Evolutionary conservation across 495 filamentous ascomycete genomes (phyloP).

Genomic region (Aspergillus nanangensis): DNA sequence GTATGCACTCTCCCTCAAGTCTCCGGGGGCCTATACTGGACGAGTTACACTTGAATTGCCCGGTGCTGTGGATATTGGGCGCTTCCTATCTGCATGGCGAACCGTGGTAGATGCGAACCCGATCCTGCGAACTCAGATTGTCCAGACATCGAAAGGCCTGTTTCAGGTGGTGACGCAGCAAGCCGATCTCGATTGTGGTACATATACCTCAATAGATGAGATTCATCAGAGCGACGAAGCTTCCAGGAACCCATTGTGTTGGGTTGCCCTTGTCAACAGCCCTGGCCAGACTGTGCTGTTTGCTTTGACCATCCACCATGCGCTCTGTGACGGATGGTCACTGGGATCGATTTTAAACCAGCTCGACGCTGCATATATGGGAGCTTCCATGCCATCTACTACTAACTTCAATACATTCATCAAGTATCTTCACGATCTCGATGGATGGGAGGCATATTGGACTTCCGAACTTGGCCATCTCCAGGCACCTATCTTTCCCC

Average conservation of each 20-base stretch:
- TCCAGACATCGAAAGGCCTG: constrained; percentile 35
- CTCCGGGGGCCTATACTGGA: constrained; percentile 35
- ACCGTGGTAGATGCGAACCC: constrained; percentile 17
- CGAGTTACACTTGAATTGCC: constrained; percentile 28
- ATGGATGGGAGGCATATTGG: constrained; percentile 18
- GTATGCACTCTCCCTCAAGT: constrained; percentile 36
- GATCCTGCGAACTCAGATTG: constrained; percentile 38
- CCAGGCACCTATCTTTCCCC: constrained; percentile 35
- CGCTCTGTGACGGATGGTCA: constrained; percentile 16
- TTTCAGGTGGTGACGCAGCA: constrained; percentile 44
- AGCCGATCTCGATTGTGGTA: no score
- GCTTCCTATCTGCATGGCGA: constrained; percentile 48
- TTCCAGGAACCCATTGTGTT: no score
- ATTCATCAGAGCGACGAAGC: no score
- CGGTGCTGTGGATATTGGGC: constrained; percentile 28
- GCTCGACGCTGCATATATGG: constrained; percentile 6
- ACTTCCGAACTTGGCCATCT: constrained; percentile 29
- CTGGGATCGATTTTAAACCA: constrained; percentile 7
- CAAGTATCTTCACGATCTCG: constrained; percentile 11
- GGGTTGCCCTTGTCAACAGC: no score
- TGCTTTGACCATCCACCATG: constrained; percentile 16
- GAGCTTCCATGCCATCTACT: not conserved
- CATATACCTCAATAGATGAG: no score
- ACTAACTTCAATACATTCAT: constrained; percentile 15
- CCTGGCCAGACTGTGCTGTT: no score